Evolutionary conservation across 169 alveolate genomes (phyloP).

Genomic region (Babesia ovata): DNA sequence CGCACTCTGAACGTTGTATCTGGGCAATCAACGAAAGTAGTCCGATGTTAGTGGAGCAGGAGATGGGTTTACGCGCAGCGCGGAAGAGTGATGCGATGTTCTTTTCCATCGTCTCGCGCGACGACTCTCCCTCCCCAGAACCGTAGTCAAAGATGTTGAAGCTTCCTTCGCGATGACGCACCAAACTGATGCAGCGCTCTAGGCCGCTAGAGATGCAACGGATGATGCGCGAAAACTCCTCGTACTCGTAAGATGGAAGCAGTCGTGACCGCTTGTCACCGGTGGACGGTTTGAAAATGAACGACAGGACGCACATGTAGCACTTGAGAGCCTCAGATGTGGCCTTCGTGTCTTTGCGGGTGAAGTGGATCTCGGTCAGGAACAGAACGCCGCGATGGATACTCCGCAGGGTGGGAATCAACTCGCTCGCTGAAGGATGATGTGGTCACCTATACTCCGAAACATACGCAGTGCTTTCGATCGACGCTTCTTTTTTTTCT

Average conservation of each 20-base stretch:
- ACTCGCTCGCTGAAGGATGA: neutral
- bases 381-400: slow-evolving; percentile 49
- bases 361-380: slow-evolving; percentile 44
- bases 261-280: neutral
- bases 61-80: slow-evolving; percentile 46
- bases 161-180: slow-evolving; percentile 10
- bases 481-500: neutral
- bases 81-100: slow-evolving; percentile 6
- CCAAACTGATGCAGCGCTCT: slow-evolving; percentile 31
- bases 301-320: slow-evolving; percentile 17
- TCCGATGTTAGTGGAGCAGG: slow-evolving; percentile 44
- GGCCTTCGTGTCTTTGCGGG: slow-evolving; percentile 46
- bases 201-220: slow-evolving; percentile 47
- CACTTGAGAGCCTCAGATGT: slow-evolving; percentile 34
- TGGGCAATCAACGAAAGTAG: slow-evolving; percentile 22
- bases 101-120: slow-evolving; percentile 7
- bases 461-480: slow-evolving; percentile 11
- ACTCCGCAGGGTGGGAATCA: slow-evolving; percentile 26
- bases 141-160: slow-evolving; percentile 17
- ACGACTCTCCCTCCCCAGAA: neutral
- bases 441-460: neutral
- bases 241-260: slow-evolving; percentile 33
- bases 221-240: slow-evolving; percentile 44
- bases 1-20: slow-evolving; percentile 43
- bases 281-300: slow-evolving; percentile 16